These are phyloP conservation scores for Paramyrothecium sp. DNA, from an alignment of 2,329 filamentous ascomycete genomes.

Conservation along the genomic window DNA sequence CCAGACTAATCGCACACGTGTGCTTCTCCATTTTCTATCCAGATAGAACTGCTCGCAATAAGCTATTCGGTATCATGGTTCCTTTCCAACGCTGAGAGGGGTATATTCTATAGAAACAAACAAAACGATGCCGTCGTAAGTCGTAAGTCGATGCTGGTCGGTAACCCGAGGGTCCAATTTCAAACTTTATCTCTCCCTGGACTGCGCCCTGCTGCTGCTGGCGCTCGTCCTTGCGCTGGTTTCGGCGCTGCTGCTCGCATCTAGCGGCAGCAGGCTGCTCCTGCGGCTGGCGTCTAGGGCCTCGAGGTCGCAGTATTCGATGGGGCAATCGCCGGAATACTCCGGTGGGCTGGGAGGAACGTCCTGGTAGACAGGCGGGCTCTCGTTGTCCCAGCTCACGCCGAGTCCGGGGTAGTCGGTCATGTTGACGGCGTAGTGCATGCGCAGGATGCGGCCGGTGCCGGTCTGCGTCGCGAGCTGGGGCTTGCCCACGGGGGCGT, in stretches of 20 bases:
- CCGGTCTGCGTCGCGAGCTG: constrained; percentile 79
- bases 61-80: background rate
- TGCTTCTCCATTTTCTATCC: too few relatives aligned
- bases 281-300: background rate
- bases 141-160: background rate
- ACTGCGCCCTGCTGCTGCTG: background rate
- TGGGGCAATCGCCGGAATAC: constrained; percentile 42
- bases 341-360: constrained; percentile 82
- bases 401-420: constrained; percentile 84
- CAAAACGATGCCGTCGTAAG: background rate
- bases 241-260: background rate
- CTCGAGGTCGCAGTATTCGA: background rate
- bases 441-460: constrained; percentile 84
- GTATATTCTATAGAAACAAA: background rate
- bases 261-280: background rate
- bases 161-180: background rate
- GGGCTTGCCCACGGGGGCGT: constrained; percentile 67
- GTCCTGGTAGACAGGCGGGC: constrained; percentile 90
- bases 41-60: too few relatives aligned
- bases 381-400: constrained; percentile 96
- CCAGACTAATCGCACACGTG: background rate
- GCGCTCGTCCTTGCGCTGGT: background rate
- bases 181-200: background rate
- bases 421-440: constrained; percentile 82
- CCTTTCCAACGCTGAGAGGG: background rate